Evolutionary conservation across 148 eudicot species (phyloP).

Genomic region (Arctostaphylos glauca): DNA sequence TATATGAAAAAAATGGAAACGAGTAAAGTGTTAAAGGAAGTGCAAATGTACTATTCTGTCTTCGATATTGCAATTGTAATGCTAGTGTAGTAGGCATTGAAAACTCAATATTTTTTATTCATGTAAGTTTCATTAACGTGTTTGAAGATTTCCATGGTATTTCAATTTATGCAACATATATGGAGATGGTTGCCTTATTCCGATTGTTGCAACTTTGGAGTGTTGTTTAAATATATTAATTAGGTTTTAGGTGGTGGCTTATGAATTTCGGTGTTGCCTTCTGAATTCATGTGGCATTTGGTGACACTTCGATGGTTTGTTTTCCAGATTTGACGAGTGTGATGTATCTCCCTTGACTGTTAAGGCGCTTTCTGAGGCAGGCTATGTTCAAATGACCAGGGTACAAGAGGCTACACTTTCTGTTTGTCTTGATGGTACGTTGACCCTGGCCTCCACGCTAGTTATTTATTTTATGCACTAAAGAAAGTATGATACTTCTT

Average conservation of each 20-base stretch:
- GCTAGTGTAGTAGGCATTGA: neutral
- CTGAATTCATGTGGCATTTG: slow-evolving; percentile 2
- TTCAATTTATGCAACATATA: neutral
- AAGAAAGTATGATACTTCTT: neutral
- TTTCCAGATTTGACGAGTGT: slow-evolving; percentile 83
- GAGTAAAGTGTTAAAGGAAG: neutral
- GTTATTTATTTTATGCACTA: neutral
- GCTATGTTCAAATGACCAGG: slow-evolving; percentile 80
- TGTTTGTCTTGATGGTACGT: slow-evolving; percentile 71
- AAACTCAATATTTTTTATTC: neutral
- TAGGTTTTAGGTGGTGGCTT: neutral
- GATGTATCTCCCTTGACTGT: slow-evolving; percentile 70
- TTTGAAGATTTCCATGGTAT: neutral
- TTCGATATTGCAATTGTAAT: neutral
- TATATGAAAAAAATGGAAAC: neutral
- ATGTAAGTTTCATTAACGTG: neutral
- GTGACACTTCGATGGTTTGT: slow-evolving; percentile 12
- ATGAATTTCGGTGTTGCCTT: neutral
- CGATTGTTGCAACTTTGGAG: neutral
- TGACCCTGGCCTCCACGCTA: neutral
- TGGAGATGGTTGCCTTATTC: neutral
- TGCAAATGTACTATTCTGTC: neutral
- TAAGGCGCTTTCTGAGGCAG: slow-evolving; percentile 74
- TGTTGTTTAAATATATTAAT: neutral
- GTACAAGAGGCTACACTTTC: slow-evolving; percentile 83